Base-by-base conservation (phyloP, 345 rosid species). In the Eucalyptus globulus region DNA sequence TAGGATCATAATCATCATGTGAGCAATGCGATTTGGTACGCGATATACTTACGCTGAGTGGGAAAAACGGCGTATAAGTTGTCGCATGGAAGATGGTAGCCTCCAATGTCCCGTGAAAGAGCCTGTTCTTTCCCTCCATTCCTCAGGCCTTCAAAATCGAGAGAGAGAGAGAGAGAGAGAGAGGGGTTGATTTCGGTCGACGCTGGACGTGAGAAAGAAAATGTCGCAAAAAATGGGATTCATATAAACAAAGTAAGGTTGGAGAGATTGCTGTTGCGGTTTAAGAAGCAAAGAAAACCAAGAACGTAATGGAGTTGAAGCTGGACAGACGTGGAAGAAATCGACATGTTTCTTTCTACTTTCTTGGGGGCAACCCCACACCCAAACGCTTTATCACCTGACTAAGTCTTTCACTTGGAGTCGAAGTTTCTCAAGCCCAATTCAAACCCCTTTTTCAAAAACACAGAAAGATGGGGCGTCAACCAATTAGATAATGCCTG, bases 21-120 rank as follows among this genome's bases (percentile, higher is more conserved):
- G 15, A 76, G 83, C 47, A 21, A 76, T 76, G 83, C 47, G 5
- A 76, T 76, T 11, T 26, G 27, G 43, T 76, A 76, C 27, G 0
- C 27, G 5, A 76, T 76, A 21, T 40, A 40, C 96, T 94, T 93
- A 94, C 99, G 92, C 90, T 94, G 93, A 94, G 91, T 87, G 97
- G 96, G 93, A 94, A 95, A 86, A 94, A 62, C 44, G 97, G 94
- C n/a, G 87, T 86, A 89, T 89, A 93, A 54, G 96, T 94, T 50
- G 99, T 96, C 60, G 99, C 97, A 88, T 96, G 93, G 88, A 97
- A 96, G 80, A 97, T 94, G 87, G 97, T 94, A 76, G 91, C 95
- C 93, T 97, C 99, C 76, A 97, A 94, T 89, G 99, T 97, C 89
- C 99, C 99, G 90, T 97, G 99, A 87, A 97, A 95, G 87, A 93